A percentile compares a stretch with the other conserved stretches of the same genome.
Conservation (phyloP, 495 filamentous ascomycete genomes). For the Daldinia loculata region DNA sequence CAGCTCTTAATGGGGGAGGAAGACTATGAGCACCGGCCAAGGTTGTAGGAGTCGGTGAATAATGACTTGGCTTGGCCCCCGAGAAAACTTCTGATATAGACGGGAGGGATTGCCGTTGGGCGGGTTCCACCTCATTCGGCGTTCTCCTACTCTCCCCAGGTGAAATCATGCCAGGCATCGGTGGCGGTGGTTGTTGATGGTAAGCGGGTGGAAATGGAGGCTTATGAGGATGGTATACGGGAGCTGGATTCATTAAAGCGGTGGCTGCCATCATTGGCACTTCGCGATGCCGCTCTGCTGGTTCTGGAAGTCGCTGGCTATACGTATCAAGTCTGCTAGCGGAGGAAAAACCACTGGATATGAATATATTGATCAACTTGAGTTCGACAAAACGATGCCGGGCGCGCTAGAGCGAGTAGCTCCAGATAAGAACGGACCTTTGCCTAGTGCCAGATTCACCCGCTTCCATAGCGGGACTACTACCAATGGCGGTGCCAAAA, state of each 20-base stretch:
- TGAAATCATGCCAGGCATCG: conserved; percentile 57
- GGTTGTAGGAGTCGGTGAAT: conserved; percentile 47
- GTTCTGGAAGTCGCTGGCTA: conserved; percentile 49
- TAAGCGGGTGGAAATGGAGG: conserved; percentile 51
- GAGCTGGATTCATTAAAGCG: conserved; percentile 56
- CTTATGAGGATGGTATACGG: conserved; percentile 54
- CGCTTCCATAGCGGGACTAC: conserved; percentile 62
- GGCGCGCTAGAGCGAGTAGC: conserved; percentile 31
- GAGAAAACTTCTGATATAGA: conserved; percentile 60
- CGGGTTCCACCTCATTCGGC: conserved; percentile 51
- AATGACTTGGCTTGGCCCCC: conserved; percentile 48
- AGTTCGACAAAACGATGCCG: conserved; percentile 28
- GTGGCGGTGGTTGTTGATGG: conserved; percentile 45
- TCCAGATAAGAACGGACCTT: conserved; percentile 55
- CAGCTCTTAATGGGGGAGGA: conserved; percentile 44
- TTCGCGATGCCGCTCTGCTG: conserved; percentile 50
- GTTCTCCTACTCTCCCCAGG: conserved; percentile 54
- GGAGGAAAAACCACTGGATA: conserved; percentile 42
- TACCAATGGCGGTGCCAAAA: conserved; percentile 45
- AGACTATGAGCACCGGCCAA: conserved; percentile 39
- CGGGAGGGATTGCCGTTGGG: conserved; percentile 58
- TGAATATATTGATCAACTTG: conserved; percentile 44
- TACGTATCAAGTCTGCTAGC: conserved; percentile 46
- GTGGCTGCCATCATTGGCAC: conserved; percentile 58
- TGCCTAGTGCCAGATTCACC: conserved; percentile 58